phyloP scores from a whole-genome alignment of 2,329 filamentous ascomycete species.

The Xylaria sp. region DNA sequence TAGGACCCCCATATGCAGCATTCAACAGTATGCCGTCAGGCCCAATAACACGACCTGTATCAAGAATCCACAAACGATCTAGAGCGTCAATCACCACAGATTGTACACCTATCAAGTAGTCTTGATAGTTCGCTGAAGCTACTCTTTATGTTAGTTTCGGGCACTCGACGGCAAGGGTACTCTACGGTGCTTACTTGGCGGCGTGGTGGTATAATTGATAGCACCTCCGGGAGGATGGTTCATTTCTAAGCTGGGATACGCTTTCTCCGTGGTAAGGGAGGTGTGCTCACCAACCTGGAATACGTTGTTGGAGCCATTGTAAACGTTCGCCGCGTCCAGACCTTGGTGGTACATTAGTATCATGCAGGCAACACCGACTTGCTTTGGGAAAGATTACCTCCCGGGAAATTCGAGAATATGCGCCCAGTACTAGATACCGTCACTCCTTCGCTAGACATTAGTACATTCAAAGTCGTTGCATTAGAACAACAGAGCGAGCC shows the following conservation, averaged over 20 bases:
- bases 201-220: slow-evolving; percentile 62
- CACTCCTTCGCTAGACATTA: slow-evolving; percentile 50
- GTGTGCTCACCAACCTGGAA: slow-evolving; percentile 58
- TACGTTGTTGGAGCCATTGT: slow-evolving; percentile 47
- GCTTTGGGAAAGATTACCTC: slow-evolving; percentile 32
- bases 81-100: slow-evolving; percentile 62
- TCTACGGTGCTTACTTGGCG: slow-evolving; percentile 46
- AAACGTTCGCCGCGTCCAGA: slow-evolving; percentile 60
- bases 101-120: slow-evolving; percentile 63
- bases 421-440: slow-evolving; percentile 62
- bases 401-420: slow-evolving; percentile 64
- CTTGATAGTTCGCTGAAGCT: slow-evolving; percentile 58
- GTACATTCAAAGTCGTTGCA: not conserved
- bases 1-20: slow-evolving; percentile 60
- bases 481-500: not conserved
- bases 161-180: not conserved
- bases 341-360: slow-evolving; percentile 42
- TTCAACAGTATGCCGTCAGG: slow-evolving; percentile 57
- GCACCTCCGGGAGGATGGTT: slow-evolving; percentile 60
- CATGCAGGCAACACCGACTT: not conserved
- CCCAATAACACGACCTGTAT: slow-evolving; percentile 57
- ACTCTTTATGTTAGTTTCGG: slow-evolving; percentile 3
- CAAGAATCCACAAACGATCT: slow-evolving; percentile 64
- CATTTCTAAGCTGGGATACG: slow-evolving; percentile 48
- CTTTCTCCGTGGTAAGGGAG: slow-evolving; percentile 40